Conservation (phyloP, 176 grass and related monocot genomes). For the Ensete glaucum region DNA sequence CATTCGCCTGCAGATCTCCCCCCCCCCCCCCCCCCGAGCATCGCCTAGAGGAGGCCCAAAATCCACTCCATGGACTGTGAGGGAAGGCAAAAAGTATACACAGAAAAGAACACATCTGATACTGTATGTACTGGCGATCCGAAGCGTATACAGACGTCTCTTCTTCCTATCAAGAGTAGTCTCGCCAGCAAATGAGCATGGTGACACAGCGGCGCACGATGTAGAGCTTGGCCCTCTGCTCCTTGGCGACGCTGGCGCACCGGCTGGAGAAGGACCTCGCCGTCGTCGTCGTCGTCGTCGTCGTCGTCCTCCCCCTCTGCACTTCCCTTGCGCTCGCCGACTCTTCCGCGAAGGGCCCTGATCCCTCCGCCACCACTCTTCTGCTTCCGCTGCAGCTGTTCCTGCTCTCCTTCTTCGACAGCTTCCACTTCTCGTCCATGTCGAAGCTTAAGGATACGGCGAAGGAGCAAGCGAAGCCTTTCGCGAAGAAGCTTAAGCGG, state of each 20-base stretch:
- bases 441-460: not conserved
- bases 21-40: no score
- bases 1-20: no score
- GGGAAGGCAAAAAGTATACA: not conserved
- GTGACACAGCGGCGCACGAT: conserved; percentile 51
- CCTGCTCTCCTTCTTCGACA: not conserved
- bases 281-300: not conserved
- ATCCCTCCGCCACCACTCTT: not conserved
- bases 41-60: not conserved
- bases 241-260: conserved; percentile 29
- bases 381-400: not conserved
- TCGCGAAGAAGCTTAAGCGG: no score
- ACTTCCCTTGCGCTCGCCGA: not conserved
- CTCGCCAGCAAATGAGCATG: conserved; percentile 52
- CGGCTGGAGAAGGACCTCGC: conserved; percentile 28
- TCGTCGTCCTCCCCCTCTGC: not conserved
- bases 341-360: not conserved
- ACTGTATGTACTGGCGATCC: not conserved
- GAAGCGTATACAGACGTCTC: no score
- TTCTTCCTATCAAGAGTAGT: conserved; percentile 7
- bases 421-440: conserved; percentile 11
- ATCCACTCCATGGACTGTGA: not conserved
- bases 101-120: conserved; percentile 9
- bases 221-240: conserved; percentile 47
- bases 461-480: no score